phyloP scores from a whole-genome alignment of 2,329 filamentous ascomycete genomes.

The Elsinoe arachidis region DNA sequence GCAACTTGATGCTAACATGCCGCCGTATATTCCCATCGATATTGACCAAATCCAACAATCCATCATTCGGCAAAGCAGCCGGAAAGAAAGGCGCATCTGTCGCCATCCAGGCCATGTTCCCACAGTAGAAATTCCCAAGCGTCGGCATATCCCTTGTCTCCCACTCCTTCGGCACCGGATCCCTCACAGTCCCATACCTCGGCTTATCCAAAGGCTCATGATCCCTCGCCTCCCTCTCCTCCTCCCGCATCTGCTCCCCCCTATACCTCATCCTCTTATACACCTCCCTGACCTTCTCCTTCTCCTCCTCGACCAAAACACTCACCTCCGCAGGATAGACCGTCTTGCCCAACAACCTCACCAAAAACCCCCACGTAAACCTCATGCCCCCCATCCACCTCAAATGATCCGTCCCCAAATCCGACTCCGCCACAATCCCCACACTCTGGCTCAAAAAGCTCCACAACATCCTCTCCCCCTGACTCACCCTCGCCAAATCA shows the following conservation, averaged over 20 bases:
- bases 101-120: constrained; percentile 92
- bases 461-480: constrained; percentile 62
- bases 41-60: constrained; percentile 73
- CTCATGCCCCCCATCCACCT: constrained; percentile 85
- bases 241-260: constrained; percentile 17
- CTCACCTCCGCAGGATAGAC: constrained; percentile 85
- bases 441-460: constrained; percentile 88
- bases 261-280: constrained; percentile 42
- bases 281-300: constrained; percentile 66
- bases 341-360: constrained; percentile 64
- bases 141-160: constrained; percentile 62
- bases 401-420: constrained; percentile 81
- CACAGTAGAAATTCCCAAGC: constrained; percentile 85
- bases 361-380: constrained; percentile 78
- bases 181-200: constrained; percentile 69
- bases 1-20: constrained; percentile 56
- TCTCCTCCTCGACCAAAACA: constrained; percentile 69
- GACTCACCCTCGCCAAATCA: constrained; percentile 81
- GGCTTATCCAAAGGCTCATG: constrained; percentile 53
- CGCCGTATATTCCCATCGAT: constrained; percentile 68
- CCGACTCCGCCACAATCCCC: constrained; percentile 81
- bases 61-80: constrained; percentile 72
- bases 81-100: constrained; percentile 81
- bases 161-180: constrained; percentile 71
- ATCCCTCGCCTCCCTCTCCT: constrained; percentile 17